Conservation (phyloP, 495 filamentous ascomycete genomes). For the Chaetomium tenue region DNA sequence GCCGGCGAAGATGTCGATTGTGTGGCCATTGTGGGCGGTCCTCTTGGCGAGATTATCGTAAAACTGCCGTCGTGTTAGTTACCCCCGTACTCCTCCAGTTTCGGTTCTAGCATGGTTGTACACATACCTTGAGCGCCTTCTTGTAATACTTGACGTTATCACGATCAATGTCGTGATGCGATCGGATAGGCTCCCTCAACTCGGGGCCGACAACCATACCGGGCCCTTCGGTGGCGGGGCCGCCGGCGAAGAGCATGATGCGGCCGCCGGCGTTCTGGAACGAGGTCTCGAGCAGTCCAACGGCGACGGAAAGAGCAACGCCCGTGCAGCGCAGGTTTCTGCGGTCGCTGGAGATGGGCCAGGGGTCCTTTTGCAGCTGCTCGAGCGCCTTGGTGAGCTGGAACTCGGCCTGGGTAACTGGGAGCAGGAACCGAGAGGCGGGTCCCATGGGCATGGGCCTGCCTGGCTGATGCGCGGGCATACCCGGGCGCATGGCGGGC, state of each 20-base stretch:
- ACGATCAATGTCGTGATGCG: slow-evolving; percentile 97
- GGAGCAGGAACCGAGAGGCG: slow-evolving; percentile 86
- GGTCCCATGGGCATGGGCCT: slow-evolving; percentile 75
- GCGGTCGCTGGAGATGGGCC: slow-evolving; percentile 94
- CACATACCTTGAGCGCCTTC: slow-evolving; percentile 87
- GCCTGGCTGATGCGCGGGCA: slow-evolving; percentile 64
- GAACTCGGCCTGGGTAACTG: slow-evolving; percentile 95
- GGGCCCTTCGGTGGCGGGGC: slow-evolving; percentile 92
- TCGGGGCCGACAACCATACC: slow-evolving; percentile 98
- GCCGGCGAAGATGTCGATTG: slow-evolving; percentile 96
- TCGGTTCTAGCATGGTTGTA: neutral
- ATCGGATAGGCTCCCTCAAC: slow-evolving; percentile 92
- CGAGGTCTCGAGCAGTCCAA: slow-evolving; percentile 86
- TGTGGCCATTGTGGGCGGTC: slow-evolving; percentile 93
- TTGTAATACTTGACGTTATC: slow-evolving; percentile 99
- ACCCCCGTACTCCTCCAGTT: neutral
- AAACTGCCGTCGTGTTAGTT: slow-evolving; percentile 61
- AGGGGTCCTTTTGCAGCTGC: slow-evolving; percentile 95
- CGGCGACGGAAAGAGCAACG: slow-evolving; percentile 91
- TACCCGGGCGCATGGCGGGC: slow-evolving; percentile 69
- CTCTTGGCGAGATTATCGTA: slow-evolving; percentile 97
- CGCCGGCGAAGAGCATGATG: slow-evolving; percentile 97
- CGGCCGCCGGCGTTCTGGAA: slow-evolving; percentile 94
- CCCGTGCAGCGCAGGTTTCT: slow-evolving; percentile 92
- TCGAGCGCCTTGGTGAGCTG: slow-evolving; percentile 97